Base-by-base conservation (phyloP, 2,329 filamentous ascomycete species). In the Aspergillus novofumigatus region DNA sequence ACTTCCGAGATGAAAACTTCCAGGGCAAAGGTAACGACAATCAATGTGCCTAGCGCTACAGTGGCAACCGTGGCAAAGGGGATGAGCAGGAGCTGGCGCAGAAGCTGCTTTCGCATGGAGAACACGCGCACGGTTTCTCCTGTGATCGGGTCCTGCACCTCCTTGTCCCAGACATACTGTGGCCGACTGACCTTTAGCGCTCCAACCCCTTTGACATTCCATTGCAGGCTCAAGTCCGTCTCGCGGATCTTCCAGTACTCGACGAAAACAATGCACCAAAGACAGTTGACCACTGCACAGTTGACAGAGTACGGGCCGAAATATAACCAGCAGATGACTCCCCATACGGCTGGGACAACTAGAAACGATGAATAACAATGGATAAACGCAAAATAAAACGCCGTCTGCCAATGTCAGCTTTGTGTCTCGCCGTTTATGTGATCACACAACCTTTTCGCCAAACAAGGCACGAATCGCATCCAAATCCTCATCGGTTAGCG, bases 221-320 rank as follows among this genome's bases (percentile, higher is more conserved):
- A 97, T 65, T 91, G 85, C 17, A 96, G 85, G 8, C 88, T 87
- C 7, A 97, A 80, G 69, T 97, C 92, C 1, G 87, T 80, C 73
- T 97, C 91, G 72, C 95, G 91, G 67, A 93, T 89, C 77, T 95
- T 96, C 93, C 93, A 97, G 74, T 90, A 96, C 71, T 97, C 93
- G 56, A 96, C 89, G 69, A 97, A 97, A 50, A 93, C 78, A 2
- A 94, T 86, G 56, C 88, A 88, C 91, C 92, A 96, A n/a, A 96
- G 77, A 35, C 86, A 88, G 69, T 88, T 92, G 48, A 88, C 81
- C 1, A 92, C 73, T 14, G 89, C 90, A 66, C 95, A 97, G 51
- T 92, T 74, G 56, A 86, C 84, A 1, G 92, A 96, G 75, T 92
- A 97, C 56, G 88, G 84, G 8, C 91, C 91, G 0, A 96, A 80